phyloP scores from a whole-genome alignment of 495 filamentous ascomycete genomes.

The Tuber melanosporum region DNA sequence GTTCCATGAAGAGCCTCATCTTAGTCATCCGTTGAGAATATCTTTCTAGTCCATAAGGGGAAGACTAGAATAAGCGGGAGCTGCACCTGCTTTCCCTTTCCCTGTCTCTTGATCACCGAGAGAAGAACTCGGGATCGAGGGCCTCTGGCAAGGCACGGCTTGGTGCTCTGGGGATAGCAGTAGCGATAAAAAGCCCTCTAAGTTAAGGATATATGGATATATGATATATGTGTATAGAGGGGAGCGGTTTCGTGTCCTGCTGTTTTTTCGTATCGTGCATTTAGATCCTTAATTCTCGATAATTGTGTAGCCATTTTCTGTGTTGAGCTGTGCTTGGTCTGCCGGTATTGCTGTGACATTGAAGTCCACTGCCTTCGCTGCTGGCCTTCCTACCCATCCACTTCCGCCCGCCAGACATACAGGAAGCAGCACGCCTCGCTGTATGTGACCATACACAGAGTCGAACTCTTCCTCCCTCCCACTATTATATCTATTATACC shows the following conservation, averaged over 20 bases:
- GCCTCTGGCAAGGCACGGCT: neutral
- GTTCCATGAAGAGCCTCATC: neutral
- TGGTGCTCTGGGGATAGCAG: neutral
- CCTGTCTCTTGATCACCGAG: neutral
- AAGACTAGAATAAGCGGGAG: neutral
- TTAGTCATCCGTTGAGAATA: neutral
- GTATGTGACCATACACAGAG: neutral
- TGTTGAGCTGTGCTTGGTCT: neutral
- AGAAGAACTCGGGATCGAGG: neutral
- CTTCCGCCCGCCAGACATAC: neutral
- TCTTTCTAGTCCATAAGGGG: neutral
- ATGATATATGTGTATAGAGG: neutral
- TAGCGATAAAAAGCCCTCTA: neutral
- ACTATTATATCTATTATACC: neutral
- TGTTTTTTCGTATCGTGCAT: neutral
- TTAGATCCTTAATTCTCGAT: neutral
- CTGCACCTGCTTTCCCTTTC: neutral
- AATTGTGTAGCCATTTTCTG: neutral
- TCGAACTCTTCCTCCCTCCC: slow-evolving; percentile 10
- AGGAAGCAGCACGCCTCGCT: neutral
- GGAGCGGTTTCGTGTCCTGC: neutral
- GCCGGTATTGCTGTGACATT: neutral
- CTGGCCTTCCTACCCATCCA: neutral
- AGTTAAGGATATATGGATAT: neutral
- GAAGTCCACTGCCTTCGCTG: neutral